Evolutionary conservation across 768 basidiomycete species (phyloP), one percentile per base, ranked within the genome.

Genomic region (Termitomyces sp.): DNA sequence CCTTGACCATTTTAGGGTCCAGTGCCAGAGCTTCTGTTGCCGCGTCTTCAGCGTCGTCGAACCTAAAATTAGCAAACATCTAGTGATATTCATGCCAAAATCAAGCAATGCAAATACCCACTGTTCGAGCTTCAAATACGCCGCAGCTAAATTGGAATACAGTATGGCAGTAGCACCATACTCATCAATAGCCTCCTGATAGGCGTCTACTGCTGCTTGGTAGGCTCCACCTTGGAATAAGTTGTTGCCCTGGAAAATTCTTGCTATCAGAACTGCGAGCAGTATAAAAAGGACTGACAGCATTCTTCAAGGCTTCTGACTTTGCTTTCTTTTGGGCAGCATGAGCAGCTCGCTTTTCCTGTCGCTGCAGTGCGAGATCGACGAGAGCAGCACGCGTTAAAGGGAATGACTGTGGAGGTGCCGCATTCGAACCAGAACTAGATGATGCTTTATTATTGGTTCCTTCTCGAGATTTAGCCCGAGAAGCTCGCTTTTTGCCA

Each of bases 21-120:
- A 65, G 61, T 32, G 64, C 43, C 28, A 77, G 63, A 4, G 72
- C 72, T n/a, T 67, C 63, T 7, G 69, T 69, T 12, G 75, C 72
- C 22, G 72, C 68, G 19, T 65, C 63, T 41, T 74, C 75, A 3
- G 77, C 77, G 55, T 70, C 60, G 45, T 71, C 70, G 50, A 70
- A 74, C 60, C 77, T 77, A 46, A 28, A 6, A 41, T 48, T 46
- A 17, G 5, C 41, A 11, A 44, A 55, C 5, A 12, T 41, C 22
- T 43, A 38, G 28, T 43, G 4, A 14, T 14, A 17, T 15, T 37
- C 14, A 53, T 30, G 30, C n/a, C 19, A 1, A 40, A 46, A 19
- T 11, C 21, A 19, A n/a, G 26, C 42, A 19, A 50, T 34, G 5
- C 28, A 15, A n/a, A 42, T 30, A 45, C 44, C 54, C 68, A 54